Percentiles rank a stretch among this genome's conserved stretches.
Evolutionary conservation across 2,329 filamentous ascomycete genomes (phyloP).

Genomic region (Elsinoe batatas): DNA sequence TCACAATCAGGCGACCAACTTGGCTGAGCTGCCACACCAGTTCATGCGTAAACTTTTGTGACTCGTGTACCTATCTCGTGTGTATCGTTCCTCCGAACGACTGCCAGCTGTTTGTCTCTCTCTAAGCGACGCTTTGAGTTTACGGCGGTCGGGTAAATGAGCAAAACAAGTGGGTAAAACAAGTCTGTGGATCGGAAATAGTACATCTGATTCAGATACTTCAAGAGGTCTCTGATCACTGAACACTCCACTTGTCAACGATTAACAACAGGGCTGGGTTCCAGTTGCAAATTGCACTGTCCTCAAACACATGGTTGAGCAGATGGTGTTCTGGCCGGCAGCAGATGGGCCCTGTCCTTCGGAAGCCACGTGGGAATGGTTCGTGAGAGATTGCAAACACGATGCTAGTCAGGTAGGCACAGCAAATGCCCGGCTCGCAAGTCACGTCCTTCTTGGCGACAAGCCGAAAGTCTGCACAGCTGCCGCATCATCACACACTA

Average conservation of each 20-base stretch:
- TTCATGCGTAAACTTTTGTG: neutral
- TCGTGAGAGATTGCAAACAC: too few species aligned
- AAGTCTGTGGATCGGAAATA: neutral
- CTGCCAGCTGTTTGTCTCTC: neutral
- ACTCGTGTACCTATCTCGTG: neutral
- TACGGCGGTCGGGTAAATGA: neutral
- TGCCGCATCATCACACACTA: too few species aligned
- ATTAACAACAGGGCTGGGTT: neutral
- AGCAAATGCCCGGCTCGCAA: too few species aligned
- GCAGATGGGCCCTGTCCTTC: too few species aligned
- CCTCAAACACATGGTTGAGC: too few species aligned
- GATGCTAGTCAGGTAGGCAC: too few species aligned
- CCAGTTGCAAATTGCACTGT: too few species aligned
- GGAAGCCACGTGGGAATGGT: too few species aligned
- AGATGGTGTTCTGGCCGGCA: too few species aligned
- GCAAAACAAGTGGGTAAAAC: neutral
- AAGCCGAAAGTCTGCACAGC: too few species aligned
- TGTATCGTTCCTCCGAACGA: too few species aligned
- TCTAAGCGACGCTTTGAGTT: neutral
- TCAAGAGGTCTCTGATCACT: slow-evolving; percentile 16
- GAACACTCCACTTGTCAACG: neutral
- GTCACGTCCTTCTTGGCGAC: too few species aligned
- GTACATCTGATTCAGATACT: neutral
- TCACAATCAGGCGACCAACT: neutral
- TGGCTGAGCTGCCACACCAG: neutral